phyloP scores from a whole-genome alignment of 2,329 filamentous ascomycete species.

The Fusarium humuli region DNA sequence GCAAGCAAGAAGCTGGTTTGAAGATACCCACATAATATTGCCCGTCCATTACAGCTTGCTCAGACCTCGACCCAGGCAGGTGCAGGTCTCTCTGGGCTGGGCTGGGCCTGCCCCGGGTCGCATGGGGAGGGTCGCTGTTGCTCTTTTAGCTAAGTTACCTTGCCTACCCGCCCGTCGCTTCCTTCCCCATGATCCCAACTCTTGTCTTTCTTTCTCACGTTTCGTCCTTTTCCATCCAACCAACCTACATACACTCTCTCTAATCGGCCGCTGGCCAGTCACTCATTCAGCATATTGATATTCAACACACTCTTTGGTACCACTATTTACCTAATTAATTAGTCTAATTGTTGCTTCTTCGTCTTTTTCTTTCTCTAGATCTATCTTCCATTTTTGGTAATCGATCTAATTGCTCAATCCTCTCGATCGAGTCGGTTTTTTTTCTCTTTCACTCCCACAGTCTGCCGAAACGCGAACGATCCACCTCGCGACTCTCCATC shows the following conservation, averaged over 20 bases:
- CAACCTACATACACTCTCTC: constrained; percentile 44
- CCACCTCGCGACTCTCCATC: constrained; percentile 31
- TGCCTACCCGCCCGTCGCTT: constrained; percentile 45
- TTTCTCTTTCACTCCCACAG: constrained; percentile 3
- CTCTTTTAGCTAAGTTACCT: constrained; percentile 40
- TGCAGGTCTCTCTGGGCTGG: constrained; percentile 16
- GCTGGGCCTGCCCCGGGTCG: constrained; percentile 39
- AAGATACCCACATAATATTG: constrained; percentile 25
- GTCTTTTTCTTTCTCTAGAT: constrained; percentile 27
- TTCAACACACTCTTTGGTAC: constrained; percentile 42
- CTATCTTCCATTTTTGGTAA: constrained; percentile 28
- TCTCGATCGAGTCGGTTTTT: constrained; percentile 26
- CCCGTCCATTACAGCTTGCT: constrained; percentile 13
- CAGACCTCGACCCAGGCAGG: constrained; percentile 2
- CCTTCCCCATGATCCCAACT: constrained; percentile 43
- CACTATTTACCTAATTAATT: constrained; percentile 19
- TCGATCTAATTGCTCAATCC: constrained; percentile 19
- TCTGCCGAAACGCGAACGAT: constrained; percentile 33
- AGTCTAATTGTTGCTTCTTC: constrained; percentile 24
- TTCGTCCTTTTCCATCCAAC: constrained; percentile 40
- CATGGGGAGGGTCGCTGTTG: constrained; percentile 41
- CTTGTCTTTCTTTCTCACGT: constrained; percentile 39
- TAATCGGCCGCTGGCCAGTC: constrained; percentile 47
- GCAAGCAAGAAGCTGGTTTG: constrained; percentile 17
- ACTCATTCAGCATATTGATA: constrained; percentile 42